phyloP scores from a whole-genome alignment of 306 rosid genomes.

The Inga leiocalycina region DNA sequence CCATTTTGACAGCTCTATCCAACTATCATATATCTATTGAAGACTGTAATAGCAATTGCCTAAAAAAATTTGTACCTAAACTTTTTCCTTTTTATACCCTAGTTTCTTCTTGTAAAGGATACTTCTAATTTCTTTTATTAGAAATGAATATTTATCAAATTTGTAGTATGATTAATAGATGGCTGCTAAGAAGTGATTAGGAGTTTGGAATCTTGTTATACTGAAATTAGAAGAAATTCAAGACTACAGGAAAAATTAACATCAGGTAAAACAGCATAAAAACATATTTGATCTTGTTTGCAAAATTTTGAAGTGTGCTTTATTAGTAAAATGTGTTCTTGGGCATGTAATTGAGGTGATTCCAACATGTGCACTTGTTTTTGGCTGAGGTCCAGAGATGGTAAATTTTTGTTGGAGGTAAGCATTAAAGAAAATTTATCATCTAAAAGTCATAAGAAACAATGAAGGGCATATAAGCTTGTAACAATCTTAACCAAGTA shows the following conservation, averaged over 20 bases:
- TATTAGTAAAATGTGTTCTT: not conserved
- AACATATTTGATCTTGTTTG: not conserved
- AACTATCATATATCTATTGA: not conserved
- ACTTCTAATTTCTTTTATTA: not conserved
- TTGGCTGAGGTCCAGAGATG: slow-evolving; percentile 1
- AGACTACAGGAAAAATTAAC: not conserved
- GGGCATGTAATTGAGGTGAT: not conserved
- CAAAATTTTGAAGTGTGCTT: not conserved
- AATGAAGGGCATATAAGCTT: not conserved
- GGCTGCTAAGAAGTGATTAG: slow-evolving; percentile 4
- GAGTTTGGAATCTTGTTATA: not conserved
- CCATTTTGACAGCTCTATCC: not conserved
- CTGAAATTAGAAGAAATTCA: not conserved
- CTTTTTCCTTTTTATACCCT: not conserved
- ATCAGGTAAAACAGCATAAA: not conserved
- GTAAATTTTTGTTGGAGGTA: not conserved
- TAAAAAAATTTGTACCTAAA: not conserved
- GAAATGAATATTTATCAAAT: slow-evolving; percentile 18
- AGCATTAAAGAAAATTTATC: not conserved
- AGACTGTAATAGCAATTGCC: not conserved
- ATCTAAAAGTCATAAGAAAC: not conserved
- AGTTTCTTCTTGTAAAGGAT: not conserved
- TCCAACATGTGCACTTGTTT: not conserved
- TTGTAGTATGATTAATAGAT: slow-evolving; percentile 14
- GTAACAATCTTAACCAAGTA: not conserved